A percentile compares a stretch with the other conserved stretches of the same genome.
These are phyloP conservation scores for Fusarium nematophilum DNA, from an alignment of 2,329 filamentous ascomycete genomes.

Conservation along the genomic window DNA sequence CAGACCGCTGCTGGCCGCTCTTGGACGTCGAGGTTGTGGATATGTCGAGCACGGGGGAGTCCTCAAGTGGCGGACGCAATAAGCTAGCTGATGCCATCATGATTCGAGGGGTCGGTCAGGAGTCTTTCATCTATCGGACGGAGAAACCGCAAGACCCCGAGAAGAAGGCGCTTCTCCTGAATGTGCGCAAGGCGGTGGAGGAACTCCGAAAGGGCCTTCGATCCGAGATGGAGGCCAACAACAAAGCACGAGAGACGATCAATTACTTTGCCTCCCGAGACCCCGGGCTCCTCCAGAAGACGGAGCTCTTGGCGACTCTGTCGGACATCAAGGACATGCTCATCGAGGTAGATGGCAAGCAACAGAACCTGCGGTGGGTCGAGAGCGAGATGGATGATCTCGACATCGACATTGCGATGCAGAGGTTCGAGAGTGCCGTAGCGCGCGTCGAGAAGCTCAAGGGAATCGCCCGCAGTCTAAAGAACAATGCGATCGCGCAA, in stretches of 20 bases:
- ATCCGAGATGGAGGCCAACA: conserved; percentile 87
- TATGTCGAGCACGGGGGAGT: conserved; percentile 75
- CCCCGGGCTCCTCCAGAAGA: conserved; percentile 79
- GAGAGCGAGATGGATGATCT: conserved; percentile 95
- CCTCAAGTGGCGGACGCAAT: conserved; percentile 61
- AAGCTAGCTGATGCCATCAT: conserved; percentile 88
- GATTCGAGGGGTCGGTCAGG: conserved; percentile 84
- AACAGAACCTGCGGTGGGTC: conserved; percentile 95
- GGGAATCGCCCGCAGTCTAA: conserved; percentile 80
- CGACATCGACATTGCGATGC: conserved; percentile 94
- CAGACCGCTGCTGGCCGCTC: conserved; percentile 93
- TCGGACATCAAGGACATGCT: conserved; percentile 87
- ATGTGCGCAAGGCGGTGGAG: conserved; percentile 92
- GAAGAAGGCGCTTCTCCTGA: conserved; percentile 84
- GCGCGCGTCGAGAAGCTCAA: conserved; percentile 86
- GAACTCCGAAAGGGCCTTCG: conserved; percentile 87
- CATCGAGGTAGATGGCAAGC: conserved; percentile 95
- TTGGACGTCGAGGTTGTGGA: conserved; percentile 94
- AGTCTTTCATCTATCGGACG: conserved; percentile 94
- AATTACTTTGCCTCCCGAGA: conserved; percentile 87
- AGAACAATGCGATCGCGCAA: conserved; percentile 87
- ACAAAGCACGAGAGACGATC: conserved; percentile 85
- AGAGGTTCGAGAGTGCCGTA: conserved; percentile 88
- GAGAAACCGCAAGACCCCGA: conserved; percentile 83
- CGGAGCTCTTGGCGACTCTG: conserved; percentile 81